Conservation (phyloP, 2,329 filamentous ascomycete species). For the Diaporthe vexans region DNA sequence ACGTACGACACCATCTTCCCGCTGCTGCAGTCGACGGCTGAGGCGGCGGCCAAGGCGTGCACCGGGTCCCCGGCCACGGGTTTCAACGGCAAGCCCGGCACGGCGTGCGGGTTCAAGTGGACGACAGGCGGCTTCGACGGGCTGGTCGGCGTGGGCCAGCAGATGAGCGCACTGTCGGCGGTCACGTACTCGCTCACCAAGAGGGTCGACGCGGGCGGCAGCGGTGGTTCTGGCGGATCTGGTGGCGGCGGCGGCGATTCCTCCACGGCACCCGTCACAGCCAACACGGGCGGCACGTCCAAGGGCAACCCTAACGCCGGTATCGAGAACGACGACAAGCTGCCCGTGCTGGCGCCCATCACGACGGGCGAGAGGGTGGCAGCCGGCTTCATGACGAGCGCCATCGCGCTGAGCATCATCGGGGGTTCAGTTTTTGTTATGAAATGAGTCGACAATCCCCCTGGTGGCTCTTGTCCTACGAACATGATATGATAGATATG, state of each 20-base stretch:
- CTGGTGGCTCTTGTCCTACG: slow-evolving; percentile 34
- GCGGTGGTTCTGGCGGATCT: slow-evolving; percentile 38
- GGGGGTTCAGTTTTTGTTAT: slow-evolving; percentile 65
- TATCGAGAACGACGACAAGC: slow-evolving; percentile 45
- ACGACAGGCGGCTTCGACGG: slow-evolving; percentile 69
- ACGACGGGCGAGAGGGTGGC: slow-evolving; percentile 66
- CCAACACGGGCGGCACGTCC: slow-evolving; percentile 71
- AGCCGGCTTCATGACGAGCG: slow-evolving; percentile 68
- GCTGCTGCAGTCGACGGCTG: slow-evolving; percentile 65
- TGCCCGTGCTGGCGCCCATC: slow-evolving; percentile 54
- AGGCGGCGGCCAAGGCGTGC: slow-evolving; percentile 67
- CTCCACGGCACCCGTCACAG: slow-evolving; percentile 62
- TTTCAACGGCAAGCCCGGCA: slow-evolving; percentile 67
- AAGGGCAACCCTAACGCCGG: slow-evolving; percentile 65
- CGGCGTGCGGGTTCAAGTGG: slow-evolving; percentile 79
- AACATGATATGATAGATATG: slow-evolving; percentile 33
- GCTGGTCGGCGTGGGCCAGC: slow-evolving; percentile 73
- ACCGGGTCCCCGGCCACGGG: slow-evolving; percentile 57
- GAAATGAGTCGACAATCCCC: slow-evolving; percentile 48
- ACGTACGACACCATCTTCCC: slow-evolving; percentile 64
- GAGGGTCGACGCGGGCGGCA: slow-evolving; percentile 40
- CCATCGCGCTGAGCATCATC: slow-evolving; percentile 63
- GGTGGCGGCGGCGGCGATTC: slow-evolving; percentile 38
- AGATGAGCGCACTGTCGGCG: slow-evolving; percentile 77
- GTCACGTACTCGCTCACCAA: slow-evolving; percentile 72